Evolutionary conservation across 2,329 filamentous ascomycete genomes (phyloP).

Genomic region (Microcera coccophila): DNA sequence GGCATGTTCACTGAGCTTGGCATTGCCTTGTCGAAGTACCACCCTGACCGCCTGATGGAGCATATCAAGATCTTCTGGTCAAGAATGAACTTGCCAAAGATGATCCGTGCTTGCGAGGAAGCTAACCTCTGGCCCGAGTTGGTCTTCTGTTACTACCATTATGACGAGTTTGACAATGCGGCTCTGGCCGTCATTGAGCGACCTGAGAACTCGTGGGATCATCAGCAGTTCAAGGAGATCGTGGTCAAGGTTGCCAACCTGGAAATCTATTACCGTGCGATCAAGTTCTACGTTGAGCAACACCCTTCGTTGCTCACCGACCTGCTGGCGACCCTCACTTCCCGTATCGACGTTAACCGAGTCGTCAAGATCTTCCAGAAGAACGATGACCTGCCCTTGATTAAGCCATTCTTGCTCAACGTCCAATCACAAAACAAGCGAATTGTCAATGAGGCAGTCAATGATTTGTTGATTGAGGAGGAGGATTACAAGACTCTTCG

Average conservation of each 20-base stretch:
- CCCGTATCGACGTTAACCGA: slow-evolving; percentile 94
- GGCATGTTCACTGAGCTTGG: slow-evolving; percentile 94
- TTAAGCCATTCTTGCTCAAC: slow-evolving; percentile 97
- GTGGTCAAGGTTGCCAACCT: slow-evolving; percentile 96
- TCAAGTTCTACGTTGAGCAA: slow-evolving; percentile 97
- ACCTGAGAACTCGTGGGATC: slow-evolving; percentile 96
- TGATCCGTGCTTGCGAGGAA: slow-evolving; percentile 89
- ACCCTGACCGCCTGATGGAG: slow-evolving; percentile 95
- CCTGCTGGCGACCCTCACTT: slow-evolving; percentile 83
- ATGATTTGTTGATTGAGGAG: slow-evolving; percentile 95
- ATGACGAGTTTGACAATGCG: slow-evolving; percentile 97
- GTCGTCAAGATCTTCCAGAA: slow-evolving; percentile 99
- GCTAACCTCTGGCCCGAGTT: slow-evolving; percentile 96
- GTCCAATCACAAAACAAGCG: slow-evolving; percentile 98
- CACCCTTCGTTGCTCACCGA: slow-evolving; percentile 96
- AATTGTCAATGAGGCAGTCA: slow-evolving; percentile 95
- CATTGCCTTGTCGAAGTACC: slow-evolving; percentile 89
- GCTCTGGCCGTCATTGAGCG: slow-evolving; percentile 97
- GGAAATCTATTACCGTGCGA: slow-evolving; percentile 96
- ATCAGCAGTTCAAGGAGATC: slow-evolving; percentile 99
- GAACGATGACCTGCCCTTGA: slow-evolving; percentile 94
- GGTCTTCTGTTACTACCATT: slow-evolving; percentile 97
- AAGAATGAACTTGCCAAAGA: slow-evolving; percentile 95
- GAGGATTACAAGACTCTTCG: slow-evolving; percentile 98
- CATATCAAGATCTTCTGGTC: slow-evolving; percentile 99